phyloP scores from a whole-genome alignment of 768 basidiomycete genomes.

The Tricholoma furcatifolium region DNA sequence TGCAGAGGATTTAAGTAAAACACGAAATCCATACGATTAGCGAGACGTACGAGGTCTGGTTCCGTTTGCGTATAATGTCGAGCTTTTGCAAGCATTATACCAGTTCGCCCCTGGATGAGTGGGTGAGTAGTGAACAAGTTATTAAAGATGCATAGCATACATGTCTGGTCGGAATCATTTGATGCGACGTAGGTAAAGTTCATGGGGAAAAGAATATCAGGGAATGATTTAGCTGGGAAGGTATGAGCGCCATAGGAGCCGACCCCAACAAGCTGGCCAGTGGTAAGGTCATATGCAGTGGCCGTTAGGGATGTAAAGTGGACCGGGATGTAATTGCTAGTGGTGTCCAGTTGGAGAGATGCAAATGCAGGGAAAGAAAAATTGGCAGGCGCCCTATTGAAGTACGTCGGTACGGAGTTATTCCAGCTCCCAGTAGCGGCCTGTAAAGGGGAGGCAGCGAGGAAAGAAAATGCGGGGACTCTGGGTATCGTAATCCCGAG shows the following conservation, averaged over 20 bases:
- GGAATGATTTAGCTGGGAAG: constrained; percentile 65
- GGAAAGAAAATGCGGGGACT: constrained; percentile 71
- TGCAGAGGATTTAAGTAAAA: constrained; percentile 26
- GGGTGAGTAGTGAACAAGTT: neutral
- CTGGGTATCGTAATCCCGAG: constrained; percentile 83
- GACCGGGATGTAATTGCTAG: constrained; percentile 72
- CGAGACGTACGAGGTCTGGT: constrained; percentile 56
- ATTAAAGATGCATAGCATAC: constrained; percentile 34
- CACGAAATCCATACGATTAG: neutral
- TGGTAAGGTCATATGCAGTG: constrained; percentile 66
- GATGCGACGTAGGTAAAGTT: constrained; percentile 81
- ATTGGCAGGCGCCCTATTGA: constrained; percentile 81
- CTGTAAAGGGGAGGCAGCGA: constrained; percentile 52
- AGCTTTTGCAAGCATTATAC: constrained; percentile 77
- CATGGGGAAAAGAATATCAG: constrained; percentile 70
- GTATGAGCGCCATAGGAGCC: constrained; percentile 61
- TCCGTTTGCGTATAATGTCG: constrained; percentile 43
- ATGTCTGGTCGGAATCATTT: constrained; percentile 83
- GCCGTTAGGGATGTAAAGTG: constrained; percentile 69
- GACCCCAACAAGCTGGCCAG: constrained; percentile 59
- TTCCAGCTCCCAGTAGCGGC: constrained; percentile 61
- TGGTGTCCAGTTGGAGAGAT: constrained; percentile 75
- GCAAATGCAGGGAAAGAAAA: constrained; percentile 85
- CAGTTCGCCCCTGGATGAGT: constrained; percentile 58
- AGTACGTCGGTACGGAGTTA: constrained; percentile 53